Conservation (phyloP, 306 rosid genomes). For the Argentina anserina region DNA sequence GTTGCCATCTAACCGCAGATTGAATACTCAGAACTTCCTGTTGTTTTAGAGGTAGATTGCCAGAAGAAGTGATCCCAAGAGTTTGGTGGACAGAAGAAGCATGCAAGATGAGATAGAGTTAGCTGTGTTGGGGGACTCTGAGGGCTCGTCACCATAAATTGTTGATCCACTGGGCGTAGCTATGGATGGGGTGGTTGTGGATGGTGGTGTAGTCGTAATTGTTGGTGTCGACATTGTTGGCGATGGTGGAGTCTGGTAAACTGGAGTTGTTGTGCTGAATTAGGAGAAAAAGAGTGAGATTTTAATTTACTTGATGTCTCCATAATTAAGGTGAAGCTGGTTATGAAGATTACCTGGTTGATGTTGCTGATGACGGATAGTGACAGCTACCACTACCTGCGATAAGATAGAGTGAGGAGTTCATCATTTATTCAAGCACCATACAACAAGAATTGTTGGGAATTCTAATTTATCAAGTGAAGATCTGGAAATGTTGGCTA, state of each 20-base stretch:
- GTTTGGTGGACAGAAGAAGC: constrained; percentile 35
- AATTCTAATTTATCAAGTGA: background rate
- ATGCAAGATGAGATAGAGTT: constrained; percentile 37
- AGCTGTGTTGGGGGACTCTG: constrained; percentile 60
- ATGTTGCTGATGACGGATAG: constrained; percentile 46
- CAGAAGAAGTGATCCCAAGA: constrained; percentile 39
- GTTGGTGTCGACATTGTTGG: constrained; percentile 30
- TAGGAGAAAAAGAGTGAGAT: constrained; percentile 12
- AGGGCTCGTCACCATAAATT: constrained; percentile 58
- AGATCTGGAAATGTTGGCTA: background rate
- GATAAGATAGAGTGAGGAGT: constrained; percentile 12
- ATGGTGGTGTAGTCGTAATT: constrained; percentile 26
- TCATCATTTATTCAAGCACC: constrained; percentile 13
- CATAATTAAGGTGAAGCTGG: constrained; percentile 19
- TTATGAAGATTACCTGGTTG: constrained; percentile 50
- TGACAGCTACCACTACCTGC: constrained; percentile 72
- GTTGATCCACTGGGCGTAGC: constrained; percentile 55
- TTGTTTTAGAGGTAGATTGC: constrained; percentile 44
- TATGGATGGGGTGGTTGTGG: constrained; percentile 36
- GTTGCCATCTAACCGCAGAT: constrained; percentile 44
- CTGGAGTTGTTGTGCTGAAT: constrained; percentile 44
- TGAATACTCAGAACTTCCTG: constrained; percentile 30
- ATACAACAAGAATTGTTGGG: background rate
- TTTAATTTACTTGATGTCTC: constrained; percentile 7
- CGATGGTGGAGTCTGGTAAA: constrained; percentile 22